Percentiles rank a stretch among this genome's conserved stretches.
Conservation (phyloP, 2,329 filamentous ascomycete genomes). For the Aspergillus caelatus region DNA sequence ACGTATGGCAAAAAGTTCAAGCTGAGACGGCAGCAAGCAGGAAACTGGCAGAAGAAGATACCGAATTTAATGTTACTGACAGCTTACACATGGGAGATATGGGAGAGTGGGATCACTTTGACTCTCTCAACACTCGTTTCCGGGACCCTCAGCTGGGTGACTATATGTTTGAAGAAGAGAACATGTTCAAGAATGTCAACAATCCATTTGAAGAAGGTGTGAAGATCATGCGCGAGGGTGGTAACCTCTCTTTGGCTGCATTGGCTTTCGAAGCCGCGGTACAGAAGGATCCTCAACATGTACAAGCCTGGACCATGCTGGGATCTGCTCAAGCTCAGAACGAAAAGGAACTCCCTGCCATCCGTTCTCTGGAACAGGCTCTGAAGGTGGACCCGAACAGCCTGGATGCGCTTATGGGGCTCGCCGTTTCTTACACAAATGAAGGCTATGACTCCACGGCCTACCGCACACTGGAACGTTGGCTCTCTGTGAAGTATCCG, state of each 20-base stretch:
- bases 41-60: constrained; percentile 68
- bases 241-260: constrained; percentile 89
- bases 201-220: constrained; percentile 93
- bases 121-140: constrained; percentile 68
- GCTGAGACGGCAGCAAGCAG: constrained; percentile 49
- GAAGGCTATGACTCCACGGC: constrained; percentile 97
- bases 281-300: constrained; percentile 83
- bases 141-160: constrained; percentile 79
- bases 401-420: constrained; percentile 85
- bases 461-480: constrained; percentile 93
- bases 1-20: constrained; percentile 59
- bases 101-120: constrained; percentile 79
- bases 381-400: constrained; percentile 86
- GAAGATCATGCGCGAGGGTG: constrained; percentile 88
- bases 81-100: constrained; percentile 67
- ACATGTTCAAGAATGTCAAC: constrained; percentile 76
- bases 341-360: constrained; percentile 95
- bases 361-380: constrained; percentile 88
- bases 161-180: constrained; percentile 94
- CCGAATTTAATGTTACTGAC: constrained; percentile 53
- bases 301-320: constrained; percentile 91
- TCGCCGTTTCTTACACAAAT: constrained; percentile 97
- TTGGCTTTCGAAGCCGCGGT: constrained; percentile 95
- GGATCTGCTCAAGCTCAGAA: constrained; percentile 95
- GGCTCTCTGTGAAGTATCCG: constrained; percentile 95